Conservation (phyloP, 129 eudicot genomes). For the Centrapalus pauciflorus region DNA sequence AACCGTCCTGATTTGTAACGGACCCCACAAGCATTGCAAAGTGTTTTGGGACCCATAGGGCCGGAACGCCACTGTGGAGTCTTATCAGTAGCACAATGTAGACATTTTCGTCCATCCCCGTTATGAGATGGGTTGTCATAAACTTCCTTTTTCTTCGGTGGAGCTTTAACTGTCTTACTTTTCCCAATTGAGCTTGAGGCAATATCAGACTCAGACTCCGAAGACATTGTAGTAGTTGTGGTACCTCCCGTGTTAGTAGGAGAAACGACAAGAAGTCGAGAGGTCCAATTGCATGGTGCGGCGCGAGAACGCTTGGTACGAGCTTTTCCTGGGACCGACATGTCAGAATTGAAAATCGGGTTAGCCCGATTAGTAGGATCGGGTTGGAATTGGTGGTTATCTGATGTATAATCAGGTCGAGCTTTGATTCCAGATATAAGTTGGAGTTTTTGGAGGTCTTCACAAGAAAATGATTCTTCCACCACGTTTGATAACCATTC, state of each 20-base stretch:
- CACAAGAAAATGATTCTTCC: constrained; percentile 81
- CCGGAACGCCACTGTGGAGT: constrained; percentile 98
- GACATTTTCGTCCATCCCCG: constrained; percentile 67
- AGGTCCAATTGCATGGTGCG: constrained; percentile 74
- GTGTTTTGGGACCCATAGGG: constrained; percentile 89
- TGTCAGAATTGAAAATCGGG: constrained; percentile 34
- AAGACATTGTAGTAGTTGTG: not conserved
- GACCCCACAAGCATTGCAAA: constrained; percentile 90
- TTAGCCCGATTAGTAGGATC: constrained; percentile 9
- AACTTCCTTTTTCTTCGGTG: constrained; percentile 41
- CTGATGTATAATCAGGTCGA: constrained; percentile 28
- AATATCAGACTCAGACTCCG: constrained; percentile 47
- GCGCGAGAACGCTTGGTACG: constrained; percentile 88
- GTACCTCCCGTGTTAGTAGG: constrained; percentile 6
- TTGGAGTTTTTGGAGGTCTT: constrained; percentile 66
- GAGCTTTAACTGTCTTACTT: constrained; percentile 26
- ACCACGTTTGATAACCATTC: constrained; percentile 83
- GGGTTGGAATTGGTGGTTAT: constrained; percentile 24
- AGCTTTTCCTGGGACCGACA: constrained; percentile 74
- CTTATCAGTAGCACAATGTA: constrained; percentile 88
- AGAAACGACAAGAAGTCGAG: constrained; percentile 48
- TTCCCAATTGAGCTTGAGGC: constrained; percentile 20
- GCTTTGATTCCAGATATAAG: constrained; percentile 46
- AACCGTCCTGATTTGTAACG: constrained; percentile 85
- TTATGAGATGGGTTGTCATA: constrained; percentile 8